Evolutionary conservation across 306 rosid species (phyloP).

Genomic region (Cajanus cajan): DNA sequence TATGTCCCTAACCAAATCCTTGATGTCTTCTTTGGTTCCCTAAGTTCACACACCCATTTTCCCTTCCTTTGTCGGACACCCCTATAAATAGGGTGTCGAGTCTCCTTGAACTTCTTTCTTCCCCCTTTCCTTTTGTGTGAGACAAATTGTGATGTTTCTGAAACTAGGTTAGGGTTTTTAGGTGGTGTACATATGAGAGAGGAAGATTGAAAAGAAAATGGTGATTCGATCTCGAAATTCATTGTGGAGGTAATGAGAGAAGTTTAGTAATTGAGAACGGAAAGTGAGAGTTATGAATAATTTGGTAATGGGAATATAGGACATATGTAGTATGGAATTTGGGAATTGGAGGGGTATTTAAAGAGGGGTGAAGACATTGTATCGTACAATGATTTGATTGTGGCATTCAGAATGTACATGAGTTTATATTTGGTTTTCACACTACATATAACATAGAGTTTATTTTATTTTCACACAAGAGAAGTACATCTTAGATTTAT

Average conservation of each 20-base stretch:
- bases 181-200: neutral
- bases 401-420: too few relatives aligned
- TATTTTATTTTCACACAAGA: neutral
- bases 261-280: neutral
- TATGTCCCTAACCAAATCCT: conserved; percentile 40
- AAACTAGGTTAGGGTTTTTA: neutral
- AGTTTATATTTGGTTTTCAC: too few relatives aligned
- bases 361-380: too few relatives aligned
- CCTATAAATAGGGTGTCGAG: neutral
- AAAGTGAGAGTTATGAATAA: neutral
- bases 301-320: too few relatives aligned
- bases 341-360: neutral
- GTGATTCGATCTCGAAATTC: neutral
- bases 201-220: neutral
- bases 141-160: neutral
- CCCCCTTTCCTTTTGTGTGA: conserved; percentile 19
- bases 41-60: conserved; percentile 36
- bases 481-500: too few relatives aligned
- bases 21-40: conserved; percentile 25
- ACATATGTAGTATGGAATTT: neutral
- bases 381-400: neutral
- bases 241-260: neutral
- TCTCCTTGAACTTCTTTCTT: neutral
- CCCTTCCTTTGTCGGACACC: conserved; percentile 1
- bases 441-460: too few relatives aligned